phyloP scores from a whole-genome alignment of 495 filamentous ascomycete species.

The Annulohypoxylon stygium region DNA sequence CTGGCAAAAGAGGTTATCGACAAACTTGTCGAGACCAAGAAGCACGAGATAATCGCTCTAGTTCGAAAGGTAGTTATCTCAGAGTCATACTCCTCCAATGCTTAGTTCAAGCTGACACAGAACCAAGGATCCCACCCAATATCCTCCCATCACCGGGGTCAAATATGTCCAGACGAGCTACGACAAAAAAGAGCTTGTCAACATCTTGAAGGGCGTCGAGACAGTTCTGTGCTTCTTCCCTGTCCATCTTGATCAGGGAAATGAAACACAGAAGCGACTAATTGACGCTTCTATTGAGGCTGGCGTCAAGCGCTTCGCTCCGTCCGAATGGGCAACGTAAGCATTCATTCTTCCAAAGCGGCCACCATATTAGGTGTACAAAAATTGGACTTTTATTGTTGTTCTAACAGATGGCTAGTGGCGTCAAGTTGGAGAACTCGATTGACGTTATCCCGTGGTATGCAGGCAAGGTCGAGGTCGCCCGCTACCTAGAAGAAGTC shows the following conservation, averaged over 20 bases:
- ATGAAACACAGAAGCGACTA: conserved; percentile 58
- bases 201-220: conserved; percentile 62
- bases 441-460: conserved; percentile 58
- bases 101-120: conserved; percentile 5
- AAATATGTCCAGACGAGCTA: conserved; percentile 61
- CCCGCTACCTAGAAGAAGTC: conserved; percentile 61
- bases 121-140: conserved; percentile 30
- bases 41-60: conserved; percentile 65
- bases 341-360: conserved; percentile 7
- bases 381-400: too few species aligned
- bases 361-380: not conserved
- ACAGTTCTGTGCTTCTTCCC: conserved; percentile 66
- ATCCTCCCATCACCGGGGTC: conserved; percentile 34
- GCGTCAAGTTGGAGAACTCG: conserved; percentile 22
- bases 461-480: conserved; percentile 58
- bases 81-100: not conserved
- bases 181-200: conserved; percentile 51
- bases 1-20: conserved; percentile 67
- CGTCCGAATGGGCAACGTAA: conserved; percentile 57
- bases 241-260: conserved; percentile 50
- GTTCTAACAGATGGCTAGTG: not conserved
- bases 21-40: conserved; percentile 59
- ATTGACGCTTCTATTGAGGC: conserved; percentile 67
- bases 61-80: conserved; percentile 55
- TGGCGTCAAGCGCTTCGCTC: conserved; percentile 69